Conservation (phyloP, 345 rosid genomes). For the Trapa bicornis region DNA sequence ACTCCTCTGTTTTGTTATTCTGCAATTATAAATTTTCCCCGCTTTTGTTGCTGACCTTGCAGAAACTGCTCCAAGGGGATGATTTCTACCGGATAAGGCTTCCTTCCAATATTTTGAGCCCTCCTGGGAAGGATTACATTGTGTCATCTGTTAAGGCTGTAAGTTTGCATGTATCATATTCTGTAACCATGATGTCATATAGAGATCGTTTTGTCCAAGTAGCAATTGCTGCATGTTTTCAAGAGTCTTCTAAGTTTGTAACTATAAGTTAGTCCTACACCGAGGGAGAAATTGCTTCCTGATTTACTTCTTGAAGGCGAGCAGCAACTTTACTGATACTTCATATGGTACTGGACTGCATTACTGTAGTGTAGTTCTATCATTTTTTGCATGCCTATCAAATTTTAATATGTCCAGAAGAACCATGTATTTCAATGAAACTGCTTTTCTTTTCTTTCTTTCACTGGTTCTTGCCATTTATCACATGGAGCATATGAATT, state of each 20-base stretch:
- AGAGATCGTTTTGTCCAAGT: background rate
- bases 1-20: background rate
- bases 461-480: background rate
- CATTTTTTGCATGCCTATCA: background rate
- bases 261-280: background rate
- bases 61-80: constrained; percentile 67
- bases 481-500: background rate
- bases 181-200: background rate
- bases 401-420: background rate
- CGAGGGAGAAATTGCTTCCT: background rate
- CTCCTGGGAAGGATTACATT: constrained; percentile 65
- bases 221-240: background rate
- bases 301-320: background rate
- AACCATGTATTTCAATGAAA: background rate
- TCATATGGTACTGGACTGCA: background rate
- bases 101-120: constrained; percentile 70
- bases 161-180: background rate
- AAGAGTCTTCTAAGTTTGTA: background rate
- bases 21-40: background rate
- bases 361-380: background rate
- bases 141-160: constrained; percentile 85
- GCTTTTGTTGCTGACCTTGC: constrained; percentile 7
- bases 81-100: constrained; percentile 81
- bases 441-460: background rate
- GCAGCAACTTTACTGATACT: background rate